phyloP scores from a whole-genome alignment of 495 filamentous ascomycete species.

The Geopyxis carbonaria region DNA sequence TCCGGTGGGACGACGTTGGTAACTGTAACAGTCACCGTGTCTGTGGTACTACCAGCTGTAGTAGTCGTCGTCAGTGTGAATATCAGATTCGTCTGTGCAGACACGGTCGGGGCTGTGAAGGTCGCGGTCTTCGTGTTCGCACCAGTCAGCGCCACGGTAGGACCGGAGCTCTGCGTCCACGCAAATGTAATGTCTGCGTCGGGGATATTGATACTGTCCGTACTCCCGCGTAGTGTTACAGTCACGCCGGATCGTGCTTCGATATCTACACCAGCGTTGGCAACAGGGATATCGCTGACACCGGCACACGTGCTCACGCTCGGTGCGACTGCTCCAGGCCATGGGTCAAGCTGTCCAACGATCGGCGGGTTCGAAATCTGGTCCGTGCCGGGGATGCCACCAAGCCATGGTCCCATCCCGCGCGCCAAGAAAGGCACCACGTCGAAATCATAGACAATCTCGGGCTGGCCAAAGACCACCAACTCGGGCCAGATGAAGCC shows the following conservation, averaged over 20 bases:
- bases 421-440: constrained; percentile 4
- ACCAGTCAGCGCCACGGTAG: neutral
- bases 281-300: no score
- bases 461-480: constrained; percentile 4
- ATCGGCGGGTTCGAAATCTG: neutral
- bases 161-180: neutral
- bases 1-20: no score
- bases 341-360: no score
- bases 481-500: constrained; percentile 12
- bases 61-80: constrained; percentile 7
- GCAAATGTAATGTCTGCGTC: neutral
- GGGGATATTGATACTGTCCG: constrained; percentile 9
- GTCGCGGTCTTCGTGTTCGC: constrained; percentile 4
- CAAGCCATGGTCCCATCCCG: constrained; percentile 8
- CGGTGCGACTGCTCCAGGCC: no score
- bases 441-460: constrained; percentile 11
- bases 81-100: neutral
- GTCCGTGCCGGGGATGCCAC: constrained; percentile 3
- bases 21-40: constrained; percentile 1
- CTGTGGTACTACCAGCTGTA: constrained; percentile 1
- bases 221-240: constrained; percentile 6
- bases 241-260: neutral
- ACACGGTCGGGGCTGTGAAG: constrained; percentile 2
- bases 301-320: no score
- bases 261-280: constrained; percentile 7